Base-by-base conservation (phyloP, 345 rosid species). In the Euclidium syriacum region DNA sequence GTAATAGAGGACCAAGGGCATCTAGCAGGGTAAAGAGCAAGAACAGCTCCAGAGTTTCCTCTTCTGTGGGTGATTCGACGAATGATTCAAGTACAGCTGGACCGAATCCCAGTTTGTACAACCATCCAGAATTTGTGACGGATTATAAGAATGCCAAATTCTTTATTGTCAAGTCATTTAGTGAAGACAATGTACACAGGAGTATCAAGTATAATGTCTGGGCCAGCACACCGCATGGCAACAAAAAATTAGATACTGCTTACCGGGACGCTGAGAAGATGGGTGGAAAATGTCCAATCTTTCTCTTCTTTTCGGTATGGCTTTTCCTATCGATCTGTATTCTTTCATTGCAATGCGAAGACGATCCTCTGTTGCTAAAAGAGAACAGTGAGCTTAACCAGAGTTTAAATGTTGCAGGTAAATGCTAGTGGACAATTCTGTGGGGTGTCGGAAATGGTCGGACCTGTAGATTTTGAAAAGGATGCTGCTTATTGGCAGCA, bases 161-260 rank as follows among this genome's bases (percentile, higher is more conserved):
- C 73, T 86, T 83, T 54, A 64, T 86, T 47, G 81, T 86, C 64
- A 86, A 86, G 76, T 86, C 94, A 41, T 86, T 86, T 65, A 86
- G 90, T 65, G 94, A 86, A 71, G 94, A 86, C 75, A 83, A 86
- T 70, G 81, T 86, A 52, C 94, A 86, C 69, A 81, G 79, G 73
- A 83, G 94, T 59, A 83, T 86, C 27, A 86, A 83, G 67, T 83
- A 83, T 70, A 76, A 58, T 58, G 81, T 81, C 40, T 86, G 94
- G 94, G 85, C 94, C 26, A 86, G 94, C 70, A 86, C 94, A 0
- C 85, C 94, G 0, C 87, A 83, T 71, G 94, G 94, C 30, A 86
- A 81, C 76, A 81, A 75, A 64, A 86, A 86, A 43, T 5, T 86
- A 29, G 87, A 86, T 65, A 79, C 85, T 46, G 90, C 85, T 34